Base-by-base conservation (phyloP, 2,329 filamentous ascomycete species). In the Neofusicoccum sp. region DNA sequence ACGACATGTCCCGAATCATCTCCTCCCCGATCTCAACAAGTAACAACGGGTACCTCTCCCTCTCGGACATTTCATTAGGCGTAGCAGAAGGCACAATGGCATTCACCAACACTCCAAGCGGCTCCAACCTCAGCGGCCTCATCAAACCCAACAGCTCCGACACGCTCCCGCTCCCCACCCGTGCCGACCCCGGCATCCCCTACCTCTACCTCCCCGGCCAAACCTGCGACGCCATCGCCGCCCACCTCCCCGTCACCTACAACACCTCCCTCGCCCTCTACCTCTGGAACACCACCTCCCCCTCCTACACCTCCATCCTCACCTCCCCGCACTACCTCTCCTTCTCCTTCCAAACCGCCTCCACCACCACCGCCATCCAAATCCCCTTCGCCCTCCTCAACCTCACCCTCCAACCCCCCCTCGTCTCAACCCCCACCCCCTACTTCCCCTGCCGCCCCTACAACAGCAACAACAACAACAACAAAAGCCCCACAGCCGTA, bases 401-500 rank as follows among this genome's bases (percentile, higher is more conserved):
- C 59, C 68, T 75, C 22, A 81, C 78, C 0, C 70, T 81, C 4
- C 73, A 75, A 1, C 37, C 69, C 1, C 78, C 79, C 0, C 69
- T 81, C 3, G 72, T 73, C 6, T 67, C 72, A 1, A 66, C 50
- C 3, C 69, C 75, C 4, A 70, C 67, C 16, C 75, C 71, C 47
- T 82, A 81, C 66, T 81, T 83, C 62, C 81, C 79, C 1, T 82
- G 80, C 64, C 64, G 62, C 3, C 67, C 71, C 11, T 68, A 66
- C 56, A 72, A 73, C 0, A 6, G 28, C 9, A 8, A 9, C 11
- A 8, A n/a, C 11, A 48, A 9, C 45, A 2, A 2, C 45, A 29
- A 16, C 45, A 22, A 22, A 22, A 22, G 22, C 2, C 12, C 12
- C 8, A 12, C 39, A 14, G 1, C 45, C 14, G 6, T n/a, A n/a